Base-by-base conservation (phyloP, 202 grass and related monocot genomes). In the Alloteropsis angusta region DNA sequence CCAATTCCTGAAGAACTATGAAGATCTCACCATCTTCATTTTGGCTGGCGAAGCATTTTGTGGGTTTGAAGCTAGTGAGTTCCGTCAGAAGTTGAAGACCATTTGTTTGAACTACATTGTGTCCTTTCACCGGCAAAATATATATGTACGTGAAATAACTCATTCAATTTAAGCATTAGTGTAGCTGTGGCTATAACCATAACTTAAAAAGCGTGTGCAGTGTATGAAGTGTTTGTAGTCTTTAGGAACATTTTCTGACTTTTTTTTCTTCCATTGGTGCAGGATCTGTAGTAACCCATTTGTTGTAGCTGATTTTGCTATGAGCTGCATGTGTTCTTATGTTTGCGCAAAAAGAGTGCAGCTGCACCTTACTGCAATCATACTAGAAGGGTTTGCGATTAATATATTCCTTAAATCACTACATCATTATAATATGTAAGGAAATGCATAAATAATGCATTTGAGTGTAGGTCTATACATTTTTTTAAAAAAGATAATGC, bases 41-140 rank as follows among this genome's bases (percentile, higher is more conserved):
- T 90, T 99, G 81, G 90, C 96, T 68, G 96, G 96, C 30, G 96
- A 99, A 83, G 92, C 96, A 80, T 95, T 99, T 81, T 99, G 87
- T 80, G 96, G 96, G 50, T 82, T 92, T 64, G 88, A 99, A 89
- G 96, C 96, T 67, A 88, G 80, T 44, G 96, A 95, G 30, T 99
- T 99, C 85, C 87, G 96, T 18, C 91, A 90, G 80, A 99, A 99
- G 56, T 81, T 99, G 72, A 99, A 93, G 78, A 85, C 76, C 76
- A 79, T 94, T 65, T 99, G 92, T 77, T 87, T 95, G 78, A 99
- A 85, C 84, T 95, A 99, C 58, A 2, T 93, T 23, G 72, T 85
- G 76, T 78, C 80, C 57, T 99, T 99, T 76, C 96, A 99, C 86
- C 84, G 89, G 53, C 96, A 99, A 91, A 99, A 99, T 86, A 81